phyloP scores from a whole-genome alignment of 2,329 filamentous ascomycete species.

The Aspergillus texensis region DNA sequence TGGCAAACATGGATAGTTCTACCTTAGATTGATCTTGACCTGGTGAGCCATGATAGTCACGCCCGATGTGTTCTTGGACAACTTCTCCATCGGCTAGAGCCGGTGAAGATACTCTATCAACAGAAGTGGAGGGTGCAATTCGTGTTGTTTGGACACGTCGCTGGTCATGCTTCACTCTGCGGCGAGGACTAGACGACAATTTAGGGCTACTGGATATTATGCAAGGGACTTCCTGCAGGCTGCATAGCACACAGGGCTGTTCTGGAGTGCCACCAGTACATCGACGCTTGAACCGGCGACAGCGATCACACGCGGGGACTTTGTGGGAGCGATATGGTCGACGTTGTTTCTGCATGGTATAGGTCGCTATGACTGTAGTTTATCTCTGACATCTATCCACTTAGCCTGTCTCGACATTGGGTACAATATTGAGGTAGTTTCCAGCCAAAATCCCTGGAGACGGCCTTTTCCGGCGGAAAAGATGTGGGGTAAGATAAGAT shows the following conservation, averaged over 20 bases:
- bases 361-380: not conserved
- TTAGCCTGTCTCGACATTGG: not conserved
- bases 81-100: constrained; percentile 1
- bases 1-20: constrained; percentile 15
- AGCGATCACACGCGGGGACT: constrained; percentile 24
- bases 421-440: not conserved
- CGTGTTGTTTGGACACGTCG: not conserved
- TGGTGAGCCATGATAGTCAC: constrained; percentile 13
- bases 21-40: constrained; percentile 6
- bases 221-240: constrained; percentile 20
- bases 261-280: constrained; percentile 20
- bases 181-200: not conserved
- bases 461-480: constrained; percentile 7
- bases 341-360: constrained; percentile 4
- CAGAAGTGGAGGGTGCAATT: not conserved
- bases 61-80: constrained; percentile 7
- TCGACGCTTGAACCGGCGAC: constrained; percentile 23
- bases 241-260: constrained; percentile 21
- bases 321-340: constrained; percentile 25
- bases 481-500: constrained; percentile 8
- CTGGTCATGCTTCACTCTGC: not conserved
- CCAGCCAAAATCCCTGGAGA: not conserved
- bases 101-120: not conserved
- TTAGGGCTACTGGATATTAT: constrained; percentile 10
- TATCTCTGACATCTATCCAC: not conserved